Evolutionary conservation across 345 rosid species (phyloP).

Genomic region (Balakata baccata): DNA sequence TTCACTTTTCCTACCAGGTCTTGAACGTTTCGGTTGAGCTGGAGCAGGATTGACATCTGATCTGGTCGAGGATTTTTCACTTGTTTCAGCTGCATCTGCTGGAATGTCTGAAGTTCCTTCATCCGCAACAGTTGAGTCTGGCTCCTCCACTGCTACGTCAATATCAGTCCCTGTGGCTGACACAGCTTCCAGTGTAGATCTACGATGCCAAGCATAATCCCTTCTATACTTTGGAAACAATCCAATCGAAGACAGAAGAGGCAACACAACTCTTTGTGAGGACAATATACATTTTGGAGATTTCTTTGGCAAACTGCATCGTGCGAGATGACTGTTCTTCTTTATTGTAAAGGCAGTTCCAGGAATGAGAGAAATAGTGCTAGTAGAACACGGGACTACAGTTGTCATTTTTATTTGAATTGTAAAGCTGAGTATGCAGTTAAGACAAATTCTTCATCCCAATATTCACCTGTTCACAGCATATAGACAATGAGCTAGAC

Average conservation of each 20-base stretch:
- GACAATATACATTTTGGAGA: conserved; percentile 27
- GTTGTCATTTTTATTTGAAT: conserved; percentile 52
- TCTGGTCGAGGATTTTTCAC: conserved; percentile 28
- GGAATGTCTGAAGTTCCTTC: conserved; percentile 40
- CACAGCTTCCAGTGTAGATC: conserved; percentile 21
- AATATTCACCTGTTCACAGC: conserved; percentile 36
- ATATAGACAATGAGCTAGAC: not conserved
- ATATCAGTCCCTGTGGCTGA: conserved; percentile 56
- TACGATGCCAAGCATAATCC: conserved; percentile 35
- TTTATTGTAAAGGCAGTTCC: conserved; percentile 44
- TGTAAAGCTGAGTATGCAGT: conserved; percentile 13
- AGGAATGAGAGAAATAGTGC: conserved; percentile 54
- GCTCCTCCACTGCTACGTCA: conserved; percentile 61
- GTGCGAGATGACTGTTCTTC: conserved; percentile 40
- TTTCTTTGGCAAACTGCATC: conserved; percentile 49
- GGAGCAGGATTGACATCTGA: conserved; percentile 33
- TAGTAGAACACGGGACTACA: conserved; percentile 51
- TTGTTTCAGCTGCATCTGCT: conserved; percentile 33
- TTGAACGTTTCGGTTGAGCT: conserved; percentile 45
- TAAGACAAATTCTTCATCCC: conserved; percentile 31
- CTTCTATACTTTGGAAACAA: conserved; percentile 50
- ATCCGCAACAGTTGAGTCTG: conserved; percentile 44
- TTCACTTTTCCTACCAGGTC: conserved; percentile 65
- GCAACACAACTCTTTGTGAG: conserved; percentile 41
- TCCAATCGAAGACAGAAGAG: conserved; percentile 41